Percentiles rank a stretch among this genome's conserved stretches.
phyloP scores from a whole-genome alignment of 2,329 filamentous ascomycete genomes.

The Aulographum hederae region DNA sequence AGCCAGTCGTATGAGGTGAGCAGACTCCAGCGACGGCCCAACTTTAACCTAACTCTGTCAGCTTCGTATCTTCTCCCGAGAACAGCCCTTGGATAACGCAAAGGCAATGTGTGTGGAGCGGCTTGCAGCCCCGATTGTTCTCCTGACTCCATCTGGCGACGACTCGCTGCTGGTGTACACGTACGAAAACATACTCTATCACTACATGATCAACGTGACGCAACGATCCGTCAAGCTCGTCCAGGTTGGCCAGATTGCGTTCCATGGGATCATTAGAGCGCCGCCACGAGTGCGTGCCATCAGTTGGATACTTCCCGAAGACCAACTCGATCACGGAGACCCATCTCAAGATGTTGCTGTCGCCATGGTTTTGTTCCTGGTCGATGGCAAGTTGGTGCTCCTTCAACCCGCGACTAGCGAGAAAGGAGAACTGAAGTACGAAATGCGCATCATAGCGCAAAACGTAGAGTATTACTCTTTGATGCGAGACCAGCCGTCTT shows the following conservation, averaged over 20 bases:
- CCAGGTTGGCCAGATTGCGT: slow-evolving; percentile 94
- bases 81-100: slow-evolving; percentile 55
- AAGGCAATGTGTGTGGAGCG: slow-evolving; percentile 59
- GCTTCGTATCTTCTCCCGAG: slow-evolving; percentile 82
- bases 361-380: slow-evolving; percentile 86
- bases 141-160: slow-evolving; percentile 75
- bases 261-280: slow-evolving; percentile 88
- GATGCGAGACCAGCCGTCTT: slow-evolving; percentile 64
- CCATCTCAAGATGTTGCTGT: slow-evolving; percentile 89
- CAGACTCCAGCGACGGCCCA: too few species aligned
- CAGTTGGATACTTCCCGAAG: slow-evolving; percentile 89
- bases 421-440: slow-evolving; percentile 77
- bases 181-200: slow-evolving; percentile 87
- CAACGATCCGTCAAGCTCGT: slow-evolving; percentile 58
- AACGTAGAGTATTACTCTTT: slow-evolving; percentile 91
- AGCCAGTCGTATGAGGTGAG: slow-evolving; percentile 65
- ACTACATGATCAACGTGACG: slow-evolving; percentile 69
- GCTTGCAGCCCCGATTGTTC: slow-evolving; percentile 70
- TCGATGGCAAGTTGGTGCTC: slow-evolving; percentile 88
- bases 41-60: slow-evolving; percentile 16
- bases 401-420: slow-evolving; percentile 74
- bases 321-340: slow-evolving; percentile 75
- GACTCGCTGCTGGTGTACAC: slow-evolving; percentile 95
- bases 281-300: slow-evolving; percentile 82
- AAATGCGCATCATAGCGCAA: slow-evolving; percentile 92